A percentile compares a stretch with the other conserved stretches of the same genome.
Evolutionary conservation across 179 eudicot species (phyloP).

Genomic region (Kewa caespitosa): DNA sequence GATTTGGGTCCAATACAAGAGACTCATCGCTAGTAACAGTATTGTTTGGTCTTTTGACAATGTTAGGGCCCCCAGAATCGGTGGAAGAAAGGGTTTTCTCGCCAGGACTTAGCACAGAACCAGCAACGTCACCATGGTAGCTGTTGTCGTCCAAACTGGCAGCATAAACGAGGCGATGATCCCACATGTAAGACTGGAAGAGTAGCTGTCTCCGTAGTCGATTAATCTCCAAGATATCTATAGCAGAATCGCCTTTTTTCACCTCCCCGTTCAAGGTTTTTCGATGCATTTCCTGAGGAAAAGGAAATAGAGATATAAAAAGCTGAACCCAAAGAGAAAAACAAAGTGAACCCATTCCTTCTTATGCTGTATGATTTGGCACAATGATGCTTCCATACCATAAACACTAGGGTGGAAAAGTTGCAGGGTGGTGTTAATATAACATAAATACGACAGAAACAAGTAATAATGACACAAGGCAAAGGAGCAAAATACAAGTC

Average conservation of each 20-base stretch:
- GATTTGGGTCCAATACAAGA: slow-evolving; percentile 28
- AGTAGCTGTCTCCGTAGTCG: slow-evolving; percentile 74
- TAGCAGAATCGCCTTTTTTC: slow-evolving; percentile 49
- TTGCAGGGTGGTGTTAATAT: neutral
- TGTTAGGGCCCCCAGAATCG: slow-evolving; percentile 30
- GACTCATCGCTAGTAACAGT: slow-evolving; percentile 31
- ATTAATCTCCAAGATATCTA: slow-evolving; percentile 87
- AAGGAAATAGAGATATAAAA: neutral
- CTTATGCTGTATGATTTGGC: neutral
- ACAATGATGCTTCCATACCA: neutral
- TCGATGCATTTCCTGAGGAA: slow-evolving; percentile 58
- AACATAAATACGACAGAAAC: neutral
- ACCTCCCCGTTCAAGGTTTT: slow-evolving; percentile 49
- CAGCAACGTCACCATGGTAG: slow-evolving; percentile 15
- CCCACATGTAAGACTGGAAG: slow-evolving; percentile 89
- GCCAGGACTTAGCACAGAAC: slow-evolving; percentile 23
- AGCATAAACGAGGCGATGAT: slow-evolving; percentile 71
- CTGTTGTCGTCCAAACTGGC: slow-evolving; percentile 45
- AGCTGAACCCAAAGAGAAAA: neutral
- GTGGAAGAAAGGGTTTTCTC: slow-evolving; percentile 29
- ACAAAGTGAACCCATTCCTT: neutral
- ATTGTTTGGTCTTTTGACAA: slow-evolving; percentile 28
- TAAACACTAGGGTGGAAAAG: neutral
- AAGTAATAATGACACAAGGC: neutral
- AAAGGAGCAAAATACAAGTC: neutral